Conservation (phyloP, 257 asterid genomes). For the Cruciata laevipes region DNA sequence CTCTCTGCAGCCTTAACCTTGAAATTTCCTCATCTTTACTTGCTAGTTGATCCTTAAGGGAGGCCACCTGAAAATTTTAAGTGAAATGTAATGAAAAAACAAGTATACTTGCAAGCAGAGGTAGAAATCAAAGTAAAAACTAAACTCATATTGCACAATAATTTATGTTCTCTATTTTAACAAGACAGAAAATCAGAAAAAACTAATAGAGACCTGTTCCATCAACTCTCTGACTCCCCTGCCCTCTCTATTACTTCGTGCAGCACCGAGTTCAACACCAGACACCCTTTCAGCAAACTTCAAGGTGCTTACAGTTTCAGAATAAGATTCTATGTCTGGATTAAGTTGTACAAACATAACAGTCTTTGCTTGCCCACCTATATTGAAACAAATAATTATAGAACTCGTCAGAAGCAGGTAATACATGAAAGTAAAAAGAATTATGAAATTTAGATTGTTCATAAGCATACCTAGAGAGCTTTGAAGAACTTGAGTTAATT, state of each 20-base stretch:
- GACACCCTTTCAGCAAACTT: constrained; percentile 92
- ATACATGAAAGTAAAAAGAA: constrained; percentile 12
- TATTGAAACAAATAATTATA: background rate
- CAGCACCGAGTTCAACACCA: constrained; percentile 76
- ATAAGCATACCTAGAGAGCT: constrained; percentile 63
- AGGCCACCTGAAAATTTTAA: constrained; percentile 48
- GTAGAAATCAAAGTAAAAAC: background rate
- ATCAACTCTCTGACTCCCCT: constrained; percentile 63
- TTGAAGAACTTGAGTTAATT: constrained; percentile 88
- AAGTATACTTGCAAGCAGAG: background rate
- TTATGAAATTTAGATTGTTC: background rate
- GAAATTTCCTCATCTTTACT: constrained; percentile 81
- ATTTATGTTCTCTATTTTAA: background rate
- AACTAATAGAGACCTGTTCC: constrained; percentile 58
- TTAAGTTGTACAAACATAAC: constrained; percentile 89
- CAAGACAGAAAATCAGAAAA: constrained; percentile 1
- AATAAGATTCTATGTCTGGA: constrained; percentile 68
- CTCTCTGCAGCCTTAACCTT: constrained; percentile 40
- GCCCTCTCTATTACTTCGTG: constrained; percentile 71
- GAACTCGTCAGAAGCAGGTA: background rate
- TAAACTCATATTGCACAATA: background rate
- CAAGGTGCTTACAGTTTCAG: constrained; percentile 81
- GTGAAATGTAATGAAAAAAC: background rate
- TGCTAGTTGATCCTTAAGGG: constrained; percentile 55
- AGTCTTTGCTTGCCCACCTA: constrained; percentile 74